Evolutionary conservation across 192 early-diverging fungal genomes (phyloP).

Genomic region (Helicostylum pulchrum): DNA sequence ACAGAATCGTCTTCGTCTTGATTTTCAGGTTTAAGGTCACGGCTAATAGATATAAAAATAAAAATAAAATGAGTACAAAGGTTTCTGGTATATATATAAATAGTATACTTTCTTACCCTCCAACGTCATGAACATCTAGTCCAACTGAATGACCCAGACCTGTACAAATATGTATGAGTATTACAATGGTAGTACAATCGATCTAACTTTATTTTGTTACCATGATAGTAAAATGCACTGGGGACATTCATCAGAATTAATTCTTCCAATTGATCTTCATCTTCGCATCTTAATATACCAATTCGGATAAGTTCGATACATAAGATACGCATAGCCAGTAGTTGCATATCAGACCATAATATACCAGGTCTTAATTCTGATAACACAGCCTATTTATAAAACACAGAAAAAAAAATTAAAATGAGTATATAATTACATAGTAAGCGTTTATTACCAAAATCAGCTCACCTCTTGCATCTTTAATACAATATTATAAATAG

Average conservation of each 20-base stretch:
- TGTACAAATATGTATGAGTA: neutral
- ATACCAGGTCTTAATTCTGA: conserved; percentile 67
- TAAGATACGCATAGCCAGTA: conserved; percentile 59
- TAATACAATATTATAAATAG: conserved; percentile 80
- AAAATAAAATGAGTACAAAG: neutral
- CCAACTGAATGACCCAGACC: conserved; percentile 87
- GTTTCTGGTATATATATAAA: neutral
- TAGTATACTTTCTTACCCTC: conserved; percentile 54
- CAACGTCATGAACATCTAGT: conserved; percentile 90
- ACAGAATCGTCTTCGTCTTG: neutral
- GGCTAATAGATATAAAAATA: neutral
- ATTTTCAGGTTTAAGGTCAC: neutral
- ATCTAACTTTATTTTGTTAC: conserved; percentile 10
- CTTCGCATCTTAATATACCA: conserved; percentile 70
- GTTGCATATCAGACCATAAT: conserved; percentile 91
- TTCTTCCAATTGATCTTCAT: conserved; percentile 36
- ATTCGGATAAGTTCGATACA: conserved; percentile 65
- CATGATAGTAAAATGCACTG: conserved; percentile 87
- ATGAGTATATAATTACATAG: neutral
- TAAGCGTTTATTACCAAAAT: too few species aligned
- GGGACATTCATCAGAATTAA: conserved; percentile 66
- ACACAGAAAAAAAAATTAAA: neutral
- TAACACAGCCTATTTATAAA: conserved; percentile 53
- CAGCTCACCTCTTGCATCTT: conserved; percentile 64
- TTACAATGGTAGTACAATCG: neutral